These are phyloP conservation scores for Punctularia strigosozonata DNA, from an alignment of 768 basidiomycete species.

Conservation along the genomic window DNA sequence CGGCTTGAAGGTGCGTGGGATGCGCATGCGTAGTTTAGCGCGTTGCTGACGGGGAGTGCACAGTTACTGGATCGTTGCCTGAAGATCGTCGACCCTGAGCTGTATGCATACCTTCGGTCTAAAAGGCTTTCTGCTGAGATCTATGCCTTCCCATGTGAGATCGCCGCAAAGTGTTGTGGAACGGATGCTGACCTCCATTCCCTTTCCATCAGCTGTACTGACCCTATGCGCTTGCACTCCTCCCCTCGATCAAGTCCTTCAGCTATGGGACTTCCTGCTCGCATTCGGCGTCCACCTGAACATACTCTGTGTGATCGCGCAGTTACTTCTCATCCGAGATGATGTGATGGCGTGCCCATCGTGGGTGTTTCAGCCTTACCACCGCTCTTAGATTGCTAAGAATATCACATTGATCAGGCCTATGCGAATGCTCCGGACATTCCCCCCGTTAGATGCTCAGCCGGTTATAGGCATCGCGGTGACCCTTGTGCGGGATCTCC, in stretches of 20 bases:
- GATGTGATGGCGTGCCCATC: conserved; percentile 82
- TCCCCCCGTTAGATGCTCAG: conserved; percentile 82
- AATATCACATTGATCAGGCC: conserved; percentile 39
- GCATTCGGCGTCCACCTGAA: conserved; percentile 97
- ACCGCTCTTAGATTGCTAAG: background rate
- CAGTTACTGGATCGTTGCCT: conserved; percentile 91
- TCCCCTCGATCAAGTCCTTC: conserved; percentile 87
- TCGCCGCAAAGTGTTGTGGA: background rate
- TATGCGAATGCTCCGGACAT: conserved; percentile 87
- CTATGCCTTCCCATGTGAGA: conserved; percentile 92
- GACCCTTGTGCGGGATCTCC: conserved; percentile 86
- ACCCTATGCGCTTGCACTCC: conserved; percentile 96
- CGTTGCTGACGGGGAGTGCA: background rate
- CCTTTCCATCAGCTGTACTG: conserved; percentile 53
- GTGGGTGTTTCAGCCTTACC: conserved; percentile 29
- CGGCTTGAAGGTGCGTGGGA: conserved; percentile 79
- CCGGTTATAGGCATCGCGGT: conserved; percentile 90
- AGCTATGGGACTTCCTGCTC: conserved; percentile 94
- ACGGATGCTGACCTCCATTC: conserved; percentile 4
- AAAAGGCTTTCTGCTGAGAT: conserved; percentile 94
- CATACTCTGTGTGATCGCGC: conserved; percentile 93
- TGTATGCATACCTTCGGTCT: conserved; percentile 69
- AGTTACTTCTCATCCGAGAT: conserved; percentile 79
- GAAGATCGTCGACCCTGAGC: conserved; percentile 80
- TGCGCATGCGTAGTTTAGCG: background rate